phyloP scores from a whole-genome alignment of 1,284 basidiomycete genomes.

The Stereum hirsutum region DNA sequence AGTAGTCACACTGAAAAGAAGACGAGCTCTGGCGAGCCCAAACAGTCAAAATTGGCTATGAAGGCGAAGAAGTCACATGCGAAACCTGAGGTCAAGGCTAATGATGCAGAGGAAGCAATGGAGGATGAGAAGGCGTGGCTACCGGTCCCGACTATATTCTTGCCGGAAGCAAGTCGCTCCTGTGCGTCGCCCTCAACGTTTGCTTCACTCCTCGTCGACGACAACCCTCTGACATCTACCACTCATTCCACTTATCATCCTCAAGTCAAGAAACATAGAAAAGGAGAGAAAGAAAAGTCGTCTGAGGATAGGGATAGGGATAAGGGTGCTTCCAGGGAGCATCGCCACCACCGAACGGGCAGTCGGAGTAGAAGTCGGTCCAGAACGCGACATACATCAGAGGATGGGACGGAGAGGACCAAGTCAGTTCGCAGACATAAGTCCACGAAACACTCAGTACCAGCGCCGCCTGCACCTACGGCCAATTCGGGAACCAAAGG shows the following conservation, averaged over 20 bases:
- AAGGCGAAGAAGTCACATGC: slow-evolving; percentile 44
- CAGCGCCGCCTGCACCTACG: slow-evolving; percentile 16
- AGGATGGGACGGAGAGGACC: slow-evolving; percentile 5
- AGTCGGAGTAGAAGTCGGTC: slow-evolving; percentile 5
- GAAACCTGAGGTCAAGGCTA: slow-evolving; percentile 25
- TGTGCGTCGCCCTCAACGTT: slow-evolving; percentile 71
- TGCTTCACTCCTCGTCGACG: slow-evolving; percentile 60
- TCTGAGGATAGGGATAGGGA: slow-evolving; percentile 3
- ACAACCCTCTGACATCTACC: slow-evolving; percentile 27
- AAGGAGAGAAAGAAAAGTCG: slow-evolving; percentile 11
- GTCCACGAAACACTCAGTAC: slow-evolving; percentile 10
- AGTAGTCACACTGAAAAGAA: slow-evolving; percentile 4
- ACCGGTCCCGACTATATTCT: slow-evolving; percentile 51
- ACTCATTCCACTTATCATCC: too few species aligned
- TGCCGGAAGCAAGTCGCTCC: slow-evolving; percentile 34
- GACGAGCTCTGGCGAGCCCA: slow-evolving; percentile 20
- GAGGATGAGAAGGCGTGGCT: slow-evolving; percentile 14
- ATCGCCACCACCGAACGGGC: slow-evolving; percentile 8
- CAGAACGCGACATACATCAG: neutral
- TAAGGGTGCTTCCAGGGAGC: slow-evolving; percentile 8
- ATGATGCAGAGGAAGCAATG: slow-evolving; percentile 16
- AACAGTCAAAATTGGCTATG: slow-evolving; percentile 58
- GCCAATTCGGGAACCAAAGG: slow-evolving; percentile 18
- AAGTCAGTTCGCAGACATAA: slow-evolving; percentile 4
- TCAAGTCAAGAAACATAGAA: slow-evolving; percentile 27